A percentile compares a stretch with the other conserved stretches of the same genome.
These are phyloP conservation scores for Wickerhamomyces sydowiorum DNA, from an alignment of 805 yeast species.

Conservation along the genomic window DNA sequence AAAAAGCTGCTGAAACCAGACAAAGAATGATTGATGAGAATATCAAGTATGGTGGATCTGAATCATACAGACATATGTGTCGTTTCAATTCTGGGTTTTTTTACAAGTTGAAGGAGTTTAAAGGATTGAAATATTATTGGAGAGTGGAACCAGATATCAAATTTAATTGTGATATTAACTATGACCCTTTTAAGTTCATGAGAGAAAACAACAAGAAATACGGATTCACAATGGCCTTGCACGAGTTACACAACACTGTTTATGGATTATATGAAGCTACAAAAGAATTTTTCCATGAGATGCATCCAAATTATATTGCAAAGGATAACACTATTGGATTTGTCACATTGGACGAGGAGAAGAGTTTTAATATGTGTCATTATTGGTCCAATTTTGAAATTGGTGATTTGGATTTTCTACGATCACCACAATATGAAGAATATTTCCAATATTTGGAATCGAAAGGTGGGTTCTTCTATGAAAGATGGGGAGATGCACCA, in stretches of 20 bases:
- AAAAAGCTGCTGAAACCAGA: slow-evolving; percentile 38
- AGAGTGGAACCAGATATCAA: slow-evolving; percentile 68
- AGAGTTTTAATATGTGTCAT: slow-evolving; percentile 67
- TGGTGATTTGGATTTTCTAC: slow-evolving; percentile 66
- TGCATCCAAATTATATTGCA: slow-evolving; percentile 36
- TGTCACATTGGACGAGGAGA: slow-evolving; percentile 57
- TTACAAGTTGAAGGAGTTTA: slow-evolving; percentile 51
- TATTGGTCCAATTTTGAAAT: slow-evolving; percentile 81
- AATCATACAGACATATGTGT: slow-evolving; percentile 66
- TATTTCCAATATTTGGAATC: slow-evolving; percentile 60
- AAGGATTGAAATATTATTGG: slow-evolving; percentile 67
- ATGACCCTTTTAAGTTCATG: slow-evolving; percentile 60
- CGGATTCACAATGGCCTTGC: slow-evolving; percentile 63
- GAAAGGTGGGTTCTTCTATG: slow-evolving; percentile 77
- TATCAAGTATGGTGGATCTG: slow-evolving; percentile 53
- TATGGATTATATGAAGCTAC: slow-evolving; percentile 58
- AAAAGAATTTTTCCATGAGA: slow-evolving; percentile 37
- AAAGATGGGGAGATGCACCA: slow-evolving; percentile 94
- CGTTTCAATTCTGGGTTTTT: slow-evolving; percentile 47
- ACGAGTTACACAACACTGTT: slow-evolving; percentile 59
- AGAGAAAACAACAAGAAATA: slow-evolving; percentile 47
- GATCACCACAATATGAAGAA: slow-evolving; percentile 48
- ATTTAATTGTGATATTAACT: slow-evolving; percentile 53
- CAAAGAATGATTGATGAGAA: slow-evolving; percentile 34
- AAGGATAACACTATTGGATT: slow-evolving; percentile 57